Conservation (phyloP, 2,329 filamentous ascomycete genomes). For the Colletotrichum abscissum region DNA sequence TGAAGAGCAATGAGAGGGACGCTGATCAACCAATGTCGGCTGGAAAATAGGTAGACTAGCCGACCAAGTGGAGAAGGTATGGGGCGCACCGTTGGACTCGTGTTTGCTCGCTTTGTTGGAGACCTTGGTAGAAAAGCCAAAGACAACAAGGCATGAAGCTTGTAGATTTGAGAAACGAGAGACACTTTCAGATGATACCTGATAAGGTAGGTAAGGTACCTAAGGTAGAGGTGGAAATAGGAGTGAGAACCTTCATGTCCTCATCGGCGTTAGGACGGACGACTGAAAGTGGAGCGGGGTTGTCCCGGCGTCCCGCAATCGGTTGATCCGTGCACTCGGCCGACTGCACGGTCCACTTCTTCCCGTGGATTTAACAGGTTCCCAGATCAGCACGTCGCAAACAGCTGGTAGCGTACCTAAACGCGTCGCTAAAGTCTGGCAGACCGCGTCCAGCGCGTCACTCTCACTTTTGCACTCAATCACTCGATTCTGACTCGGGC, state of each 20-base stretch:
- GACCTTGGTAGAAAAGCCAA: not conserved
- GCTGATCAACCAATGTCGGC: not conserved
- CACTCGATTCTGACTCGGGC: not conserved
- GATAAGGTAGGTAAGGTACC: too few species aligned
- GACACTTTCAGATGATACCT: too few species aligned
- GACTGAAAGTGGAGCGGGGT: not conserved
- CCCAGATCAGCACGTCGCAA: not conserved
- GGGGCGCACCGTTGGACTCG: not conserved
- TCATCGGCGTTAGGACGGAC: not conserved
- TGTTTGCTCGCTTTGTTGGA: not conserved
- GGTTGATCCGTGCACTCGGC: constrained; percentile 16
- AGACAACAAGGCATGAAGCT: not conserved
- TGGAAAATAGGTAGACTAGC: not conserved
- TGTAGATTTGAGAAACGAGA: too few species aligned
- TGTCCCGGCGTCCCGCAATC: not conserved
- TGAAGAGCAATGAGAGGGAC: not conserved
- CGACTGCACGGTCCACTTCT: not conserved
- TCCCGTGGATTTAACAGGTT: not conserved
- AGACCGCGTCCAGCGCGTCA: constrained; percentile 18
- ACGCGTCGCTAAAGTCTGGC: constrained; percentile 4
- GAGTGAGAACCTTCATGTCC: not conserved
- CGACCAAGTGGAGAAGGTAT: not conserved
- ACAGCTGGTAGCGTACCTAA: constrained; percentile 14
- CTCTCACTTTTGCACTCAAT: constrained; percentile 5
- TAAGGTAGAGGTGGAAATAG: too few species aligned